A percentile compares a stretch with the other conserved stretches of the same genome.
phyloP scores from a whole-genome alignment of 345 rosid genomes.

The Adansonia digitata region DNA sequence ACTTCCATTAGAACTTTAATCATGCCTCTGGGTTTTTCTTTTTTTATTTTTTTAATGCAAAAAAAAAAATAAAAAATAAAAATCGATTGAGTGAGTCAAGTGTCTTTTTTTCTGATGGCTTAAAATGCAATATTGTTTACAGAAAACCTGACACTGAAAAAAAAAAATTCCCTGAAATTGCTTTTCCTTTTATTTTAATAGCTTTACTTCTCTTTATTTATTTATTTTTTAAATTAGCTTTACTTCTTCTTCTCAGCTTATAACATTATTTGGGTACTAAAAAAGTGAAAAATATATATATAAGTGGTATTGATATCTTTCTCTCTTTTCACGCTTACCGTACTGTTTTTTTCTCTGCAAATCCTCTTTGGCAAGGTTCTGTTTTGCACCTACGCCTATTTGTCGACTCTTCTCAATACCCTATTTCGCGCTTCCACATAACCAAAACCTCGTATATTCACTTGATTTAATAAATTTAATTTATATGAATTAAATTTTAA shows the following conservation, averaged over 20 bases:
- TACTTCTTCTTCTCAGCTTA: no score
- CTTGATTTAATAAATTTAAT: no score
- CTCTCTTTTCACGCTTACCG: slow-evolving; percentile 27
- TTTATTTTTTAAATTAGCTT: no score
- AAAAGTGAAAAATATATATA: no score
- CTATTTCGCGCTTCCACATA: no score
- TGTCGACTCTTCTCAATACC: no score
- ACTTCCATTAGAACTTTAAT: slow-evolving; percentile 24
- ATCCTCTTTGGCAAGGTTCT: background rate
- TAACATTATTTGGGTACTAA: no score
- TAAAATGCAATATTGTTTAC: slow-evolving; percentile 15
- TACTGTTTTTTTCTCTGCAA: slow-evolving; percentile 2
- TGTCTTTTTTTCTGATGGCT: slow-evolving; percentile 2
- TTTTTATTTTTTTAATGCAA: no score
- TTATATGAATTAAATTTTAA: no score
- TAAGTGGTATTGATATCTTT: slow-evolving; percentile 13
- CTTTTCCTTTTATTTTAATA: background rate
- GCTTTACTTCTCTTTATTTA: background rate
- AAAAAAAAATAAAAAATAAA: no score
- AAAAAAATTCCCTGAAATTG: slow-evolving; percentile 24
- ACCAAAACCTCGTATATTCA: no score
- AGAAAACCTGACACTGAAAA: slow-evolving; percentile 24
- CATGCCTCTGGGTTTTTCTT: slow-evolving; percentile 13
- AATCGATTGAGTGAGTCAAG: no score
- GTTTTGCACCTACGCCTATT: slow-evolving; percentile 16